Conservation (phyloP, 768 basidiomycete species). For the Boletus rex-veris region DNA sequence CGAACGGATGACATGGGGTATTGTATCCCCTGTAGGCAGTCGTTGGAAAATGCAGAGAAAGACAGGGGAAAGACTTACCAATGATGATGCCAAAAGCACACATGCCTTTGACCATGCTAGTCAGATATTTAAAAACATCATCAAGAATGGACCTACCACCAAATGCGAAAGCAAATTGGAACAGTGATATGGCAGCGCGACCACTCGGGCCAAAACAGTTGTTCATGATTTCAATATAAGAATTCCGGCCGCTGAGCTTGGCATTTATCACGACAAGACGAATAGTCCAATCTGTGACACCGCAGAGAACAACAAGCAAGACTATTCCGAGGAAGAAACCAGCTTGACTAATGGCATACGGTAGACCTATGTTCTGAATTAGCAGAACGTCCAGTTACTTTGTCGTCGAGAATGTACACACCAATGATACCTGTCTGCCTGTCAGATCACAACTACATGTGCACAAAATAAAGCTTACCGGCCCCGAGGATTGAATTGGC, state of each 20-base stretch:
- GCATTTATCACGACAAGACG: slow-evolving; percentile 94
- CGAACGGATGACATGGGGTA: slow-evolving; percentile 89
- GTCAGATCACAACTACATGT: slow-evolving; percentile 14
- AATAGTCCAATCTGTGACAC: slow-evolving; percentile 96
- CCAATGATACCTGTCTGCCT: slow-evolving; percentile 63
- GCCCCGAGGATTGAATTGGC: slow-evolving; percentile 95
- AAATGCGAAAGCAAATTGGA: slow-evolving; percentile 97
- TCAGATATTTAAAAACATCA: slow-evolving; percentile 1
- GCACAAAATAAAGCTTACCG: slow-evolving; percentile 43
- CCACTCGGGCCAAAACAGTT: slow-evolving; percentile 89
- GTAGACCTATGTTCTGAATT: slow-evolving; percentile 57
- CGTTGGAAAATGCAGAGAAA: neutral
- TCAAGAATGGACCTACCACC: slow-evolving; percentile 58
- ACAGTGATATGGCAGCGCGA: slow-evolving; percentile 92
- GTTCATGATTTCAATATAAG: slow-evolving; percentile 94
- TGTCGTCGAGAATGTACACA: slow-evolving; percentile 28
- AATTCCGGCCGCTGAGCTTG: slow-evolving; percentile 88
- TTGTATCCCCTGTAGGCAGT: slow-evolving; percentile 70
- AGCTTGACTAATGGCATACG: slow-evolving; percentile 92
- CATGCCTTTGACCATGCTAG: slow-evolving; percentile 61
- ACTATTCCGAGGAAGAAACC: slow-evolving; percentile 86
- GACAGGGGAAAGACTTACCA: slow-evolving; percentile 31
- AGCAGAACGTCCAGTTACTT: neutral
- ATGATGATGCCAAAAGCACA: slow-evolving; percentile 98
- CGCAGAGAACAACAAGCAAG: slow-evolving; percentile 77